Evolutionary conservation across 495 filamentous ascomycete genomes (phyloP).

Genomic region (Aspergillus baeticus): DNA sequence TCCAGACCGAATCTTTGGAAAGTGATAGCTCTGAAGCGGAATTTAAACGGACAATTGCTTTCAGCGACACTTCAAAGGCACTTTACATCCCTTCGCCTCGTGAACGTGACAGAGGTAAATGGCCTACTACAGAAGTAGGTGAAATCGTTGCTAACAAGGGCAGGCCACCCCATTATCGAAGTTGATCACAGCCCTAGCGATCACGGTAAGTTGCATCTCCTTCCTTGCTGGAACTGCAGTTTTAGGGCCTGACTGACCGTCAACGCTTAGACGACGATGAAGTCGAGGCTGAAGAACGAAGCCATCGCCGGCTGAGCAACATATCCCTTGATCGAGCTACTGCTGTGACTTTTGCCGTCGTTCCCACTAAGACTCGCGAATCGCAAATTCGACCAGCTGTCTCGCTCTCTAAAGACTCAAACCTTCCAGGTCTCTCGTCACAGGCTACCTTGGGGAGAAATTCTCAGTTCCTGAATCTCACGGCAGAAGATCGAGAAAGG

Average conservation of each 20-base stretch:
- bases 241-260: background rate
- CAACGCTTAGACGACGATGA: conserved; percentile 4
- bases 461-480: conserved; percentile 70
- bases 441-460: conserved; percentile 71
- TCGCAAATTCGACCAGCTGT: conserved; percentile 11
- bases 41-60: conserved; percentile 10
- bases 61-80: conserved; percentile 23
- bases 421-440: conserved; percentile 27
- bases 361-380: conserved; percentile 3
- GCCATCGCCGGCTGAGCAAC: conserved; percentile 4
- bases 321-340: conserved; percentile 10
- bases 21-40: background rate
- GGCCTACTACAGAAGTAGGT: background rate
- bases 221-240: background rate
- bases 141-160: background rate
- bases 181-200: conserved; percentile 15
- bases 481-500: conserved; percentile 56
- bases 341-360: conserved; percentile 12
- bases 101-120: conserved; percentile 31
- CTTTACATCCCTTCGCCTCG: conserved; percentile 37
- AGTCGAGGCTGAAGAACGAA: background rate
- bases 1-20: background rate
- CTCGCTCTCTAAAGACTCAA: conserved; percentile 18
- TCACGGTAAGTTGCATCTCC: conserved; percentile 14
- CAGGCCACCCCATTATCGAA: conserved; percentile 21